Evolutionary conservation across 1,284 basidiomycete species (phyloP).

Genomic region (Pseudozyma sp.): DNA sequence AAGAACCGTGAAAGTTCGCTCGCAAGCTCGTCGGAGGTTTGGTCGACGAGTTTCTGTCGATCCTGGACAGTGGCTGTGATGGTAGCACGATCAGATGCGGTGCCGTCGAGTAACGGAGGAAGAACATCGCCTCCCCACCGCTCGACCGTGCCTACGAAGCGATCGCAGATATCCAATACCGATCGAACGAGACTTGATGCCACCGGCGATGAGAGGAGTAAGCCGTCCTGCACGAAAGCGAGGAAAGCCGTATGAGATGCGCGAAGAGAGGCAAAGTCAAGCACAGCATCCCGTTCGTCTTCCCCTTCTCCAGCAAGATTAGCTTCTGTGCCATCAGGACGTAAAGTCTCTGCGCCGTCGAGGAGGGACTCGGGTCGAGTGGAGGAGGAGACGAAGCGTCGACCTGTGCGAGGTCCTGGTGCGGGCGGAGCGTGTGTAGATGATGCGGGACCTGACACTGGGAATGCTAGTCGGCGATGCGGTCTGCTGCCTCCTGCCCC

Average conservation of each 20-base stretch:
- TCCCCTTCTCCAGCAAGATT: conserved; percentile 44
- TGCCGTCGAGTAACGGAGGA: conserved; percentile 81
- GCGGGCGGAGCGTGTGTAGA: conserved; percentile 11
- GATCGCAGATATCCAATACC: conserved; percentile 83
- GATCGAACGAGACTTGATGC: conserved; percentile 76
- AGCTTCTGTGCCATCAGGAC: conserved; percentile 13
- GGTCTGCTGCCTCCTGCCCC: conserved; percentile 8
- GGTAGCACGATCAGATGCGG: conserved; percentile 64
- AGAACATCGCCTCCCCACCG: conserved; percentile 92
- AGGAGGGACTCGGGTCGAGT: conserved; percentile 34
- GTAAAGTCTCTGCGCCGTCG: conserved; percentile 32
- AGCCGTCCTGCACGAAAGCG: conserved; percentile 81
- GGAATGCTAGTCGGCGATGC: conserved; percentile 32
- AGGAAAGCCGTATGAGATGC: conserved; percentile 83
- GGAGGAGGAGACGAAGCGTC: conserved; percentile 35
- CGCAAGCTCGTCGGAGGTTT: conserved; percentile 77
- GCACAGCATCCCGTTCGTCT: conserved; percentile 10
- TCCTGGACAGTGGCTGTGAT: conserved; percentile 73
- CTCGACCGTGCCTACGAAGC: conserved; percentile 81
- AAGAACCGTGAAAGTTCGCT: conserved; percentile 34
- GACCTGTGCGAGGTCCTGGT: conserved; percentile 16
- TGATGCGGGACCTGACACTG: conserved; percentile 42
- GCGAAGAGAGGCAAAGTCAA: conserved; percentile 85
- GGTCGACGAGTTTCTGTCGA: conserved; percentile 76
- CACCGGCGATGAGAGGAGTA: conserved; percentile 77